phyloP scores from a whole-genome alignment of 192 early-diverging fungal genomes.

The Coemansia sp. region DNA sequence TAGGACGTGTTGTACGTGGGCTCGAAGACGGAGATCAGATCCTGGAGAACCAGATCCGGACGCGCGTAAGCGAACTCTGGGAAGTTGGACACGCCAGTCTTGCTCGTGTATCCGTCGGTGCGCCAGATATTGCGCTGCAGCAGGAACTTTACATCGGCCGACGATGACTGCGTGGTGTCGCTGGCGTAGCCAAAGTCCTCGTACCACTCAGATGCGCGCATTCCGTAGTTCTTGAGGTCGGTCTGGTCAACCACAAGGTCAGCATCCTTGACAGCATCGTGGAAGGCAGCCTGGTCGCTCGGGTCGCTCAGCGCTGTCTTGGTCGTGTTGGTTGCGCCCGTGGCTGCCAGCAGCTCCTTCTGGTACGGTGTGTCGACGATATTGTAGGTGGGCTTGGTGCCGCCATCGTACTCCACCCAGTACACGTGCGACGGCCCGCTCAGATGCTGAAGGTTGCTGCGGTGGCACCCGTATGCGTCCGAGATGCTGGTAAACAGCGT shows the following conservation, averaged over 20 bases:
- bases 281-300: constrained; percentile 46
- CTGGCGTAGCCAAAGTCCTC: constrained; percentile 40
- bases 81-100: constrained; percentile 35
- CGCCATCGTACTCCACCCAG: constrained; percentile 58
- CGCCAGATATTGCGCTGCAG: constrained; percentile 36
- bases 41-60: constrained; percentile 48
- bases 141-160: constrained; percentile 20
- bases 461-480: constrained; percentile 48
- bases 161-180: constrained; percentile 28
- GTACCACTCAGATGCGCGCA: constrained; percentile 40
- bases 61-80: constrained; percentile 47
- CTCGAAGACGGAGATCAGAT: constrained; percentile 38
- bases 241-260: constrained; percentile 70
- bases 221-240: constrained; percentile 34
- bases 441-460: constrained; percentile 38
- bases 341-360: constrained; percentile 59
- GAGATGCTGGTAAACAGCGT: constrained; percentile 34
- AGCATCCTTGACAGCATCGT: constrained; percentile 57
- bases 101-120: constrained; percentile 38
- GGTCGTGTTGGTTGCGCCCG: constrained; percentile 62
- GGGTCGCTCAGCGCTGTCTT: constrained; percentile 28
- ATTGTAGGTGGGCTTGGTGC: constrained; percentile 59
- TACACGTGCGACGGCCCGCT: constrained; percentile 54
- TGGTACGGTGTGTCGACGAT: constrained; percentile 56
- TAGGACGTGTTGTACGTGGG: constrained; percentile 28